Conservation (phyloP, 306 rosid species). For the Prunus padus region DNA sequence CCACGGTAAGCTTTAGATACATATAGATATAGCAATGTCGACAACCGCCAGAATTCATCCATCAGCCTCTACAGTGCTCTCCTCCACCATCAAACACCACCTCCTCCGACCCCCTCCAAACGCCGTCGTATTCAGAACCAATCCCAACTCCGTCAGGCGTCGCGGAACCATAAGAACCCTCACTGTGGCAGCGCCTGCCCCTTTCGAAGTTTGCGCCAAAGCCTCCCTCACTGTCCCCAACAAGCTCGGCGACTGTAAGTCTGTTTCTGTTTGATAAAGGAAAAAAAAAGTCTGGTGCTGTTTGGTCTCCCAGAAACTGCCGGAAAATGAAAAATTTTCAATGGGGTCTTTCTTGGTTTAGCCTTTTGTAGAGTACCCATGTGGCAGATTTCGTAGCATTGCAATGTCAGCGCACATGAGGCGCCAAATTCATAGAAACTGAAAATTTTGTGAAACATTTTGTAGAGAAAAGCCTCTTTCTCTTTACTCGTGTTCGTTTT, state of each 20-base stretch:
- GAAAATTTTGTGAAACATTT: neutral
- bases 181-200: conserved; percentile 59
- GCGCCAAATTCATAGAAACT: neutral
- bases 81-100: conserved; percentile 52
- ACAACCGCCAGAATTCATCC: conserved; percentile 57
- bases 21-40: conserved; percentile 37
- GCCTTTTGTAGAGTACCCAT: neutral
- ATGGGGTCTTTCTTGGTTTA: neutral
- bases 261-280: no score
- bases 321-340: neutral
- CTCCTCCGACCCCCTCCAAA: conserved; percentile 34
- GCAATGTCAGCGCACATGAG: neutral
- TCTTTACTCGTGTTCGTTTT: no score
- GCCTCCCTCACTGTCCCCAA: conserved; percentile 62
- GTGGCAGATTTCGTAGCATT: neutral
- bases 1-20: neutral
- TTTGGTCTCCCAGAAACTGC: neutral
- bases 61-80: conserved; percentile 48
- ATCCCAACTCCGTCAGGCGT: conserved; percentile 9
- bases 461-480: neutral
- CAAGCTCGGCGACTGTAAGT: conserved; percentile 77
- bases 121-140: conserved; percentile 29
- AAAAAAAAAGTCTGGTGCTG: no score
- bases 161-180: conserved; percentile 27
- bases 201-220: conserved; percentile 70